Conservation (phyloP, 192 early-diverging fungal species). For the Coemansia sp. region DNA sequence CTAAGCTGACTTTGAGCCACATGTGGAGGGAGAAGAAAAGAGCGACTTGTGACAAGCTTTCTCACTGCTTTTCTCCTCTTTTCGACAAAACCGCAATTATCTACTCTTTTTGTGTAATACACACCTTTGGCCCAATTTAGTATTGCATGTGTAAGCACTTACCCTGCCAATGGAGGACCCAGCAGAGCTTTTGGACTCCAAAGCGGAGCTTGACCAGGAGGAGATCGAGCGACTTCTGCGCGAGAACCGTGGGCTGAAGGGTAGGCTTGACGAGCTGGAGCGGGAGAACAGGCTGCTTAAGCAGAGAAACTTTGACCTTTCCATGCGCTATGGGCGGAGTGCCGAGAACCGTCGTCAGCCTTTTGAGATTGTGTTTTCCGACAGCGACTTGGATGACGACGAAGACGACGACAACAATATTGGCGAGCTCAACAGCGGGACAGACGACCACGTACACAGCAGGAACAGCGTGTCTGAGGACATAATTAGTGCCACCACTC, state of each 20-base stretch:
- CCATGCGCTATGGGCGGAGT: constrained; percentile 51
- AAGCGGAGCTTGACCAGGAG: constrained; percentile 56
- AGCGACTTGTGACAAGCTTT: no score
- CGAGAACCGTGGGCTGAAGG: constrained; percentile 45
- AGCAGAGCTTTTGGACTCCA: constrained; percentile 40
- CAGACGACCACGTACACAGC: constrained; percentile 26
- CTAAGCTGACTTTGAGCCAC: no score
- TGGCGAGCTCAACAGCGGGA: neutral
- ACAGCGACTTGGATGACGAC: constrained; percentile 25
- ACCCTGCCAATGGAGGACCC: constrained; percentile 47
- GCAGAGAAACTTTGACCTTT: constrained; percentile 56
- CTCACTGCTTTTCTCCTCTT: neutral
- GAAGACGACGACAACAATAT: constrained; percentile 10
- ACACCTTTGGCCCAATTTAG: no score
- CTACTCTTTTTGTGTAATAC: neutral
- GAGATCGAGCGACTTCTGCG: constrained; percentile 50
- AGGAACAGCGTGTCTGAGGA: constrained; percentile 32
- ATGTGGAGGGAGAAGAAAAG: no score
- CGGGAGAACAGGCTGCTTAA: constrained; percentile 53
- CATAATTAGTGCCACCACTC: neutral
- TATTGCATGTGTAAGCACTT: no score
- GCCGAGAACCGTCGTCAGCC: constrained; percentile 49
- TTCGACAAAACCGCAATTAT: neutral
- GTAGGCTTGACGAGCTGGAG: constrained; percentile 52
- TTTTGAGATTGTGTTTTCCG: constrained; percentile 49